A percentile compares a stretch with the other conserved stretches of the same genome.
phyloP scores from a whole-genome alignment of 495 filamentous ascomycete species.

The Trichoderma asperelloides region DNA sequence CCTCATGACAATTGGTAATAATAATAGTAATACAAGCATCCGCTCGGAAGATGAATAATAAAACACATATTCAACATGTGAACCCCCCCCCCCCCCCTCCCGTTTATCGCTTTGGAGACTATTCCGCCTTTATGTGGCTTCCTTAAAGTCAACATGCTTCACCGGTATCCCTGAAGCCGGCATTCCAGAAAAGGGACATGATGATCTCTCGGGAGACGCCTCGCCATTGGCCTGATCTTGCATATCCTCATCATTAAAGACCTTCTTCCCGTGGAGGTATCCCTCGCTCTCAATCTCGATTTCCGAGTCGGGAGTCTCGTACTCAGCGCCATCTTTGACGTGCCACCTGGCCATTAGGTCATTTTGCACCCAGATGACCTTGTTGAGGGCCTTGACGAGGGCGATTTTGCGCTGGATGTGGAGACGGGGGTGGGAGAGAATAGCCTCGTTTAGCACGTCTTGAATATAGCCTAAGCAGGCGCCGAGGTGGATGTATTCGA shows the following conservation, averaged over 20 bases:
- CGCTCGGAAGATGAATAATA: neutral
- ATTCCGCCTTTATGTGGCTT: neutral
- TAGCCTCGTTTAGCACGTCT: slow-evolving; percentile 64
- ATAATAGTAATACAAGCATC: neutral
- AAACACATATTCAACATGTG: neutral
- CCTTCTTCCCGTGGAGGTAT: slow-evolving; percentile 39
- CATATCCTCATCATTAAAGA: slow-evolving; percentile 24
- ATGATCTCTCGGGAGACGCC: neutral
- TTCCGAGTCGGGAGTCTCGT: slow-evolving; percentile 48
- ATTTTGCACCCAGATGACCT: slow-evolving; percentile 65
- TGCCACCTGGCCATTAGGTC: slow-evolving; percentile 74
- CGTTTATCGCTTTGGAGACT: too few relatives aligned
- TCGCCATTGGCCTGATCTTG: neutral
- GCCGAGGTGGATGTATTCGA: slow-evolving; percentile 71
- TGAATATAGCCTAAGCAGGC: slow-evolving; percentile 60
- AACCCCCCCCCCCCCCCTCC: neutral
- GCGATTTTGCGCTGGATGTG: slow-evolving; percentile 55
- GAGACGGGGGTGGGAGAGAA: slow-evolving; percentile 59
- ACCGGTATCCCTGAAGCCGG: neutral
- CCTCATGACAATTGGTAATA: neutral
- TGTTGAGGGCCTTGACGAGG: slow-evolving; percentile 53
- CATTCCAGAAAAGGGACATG: neutral
- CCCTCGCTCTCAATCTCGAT: slow-evolving; percentile 53
- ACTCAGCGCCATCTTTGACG: slow-evolving; percentile 63
- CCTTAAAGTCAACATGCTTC: neutral